Conservation (phyloP, 176 grass and related monocot species). For the Cymbopogon citratus region DNA sequence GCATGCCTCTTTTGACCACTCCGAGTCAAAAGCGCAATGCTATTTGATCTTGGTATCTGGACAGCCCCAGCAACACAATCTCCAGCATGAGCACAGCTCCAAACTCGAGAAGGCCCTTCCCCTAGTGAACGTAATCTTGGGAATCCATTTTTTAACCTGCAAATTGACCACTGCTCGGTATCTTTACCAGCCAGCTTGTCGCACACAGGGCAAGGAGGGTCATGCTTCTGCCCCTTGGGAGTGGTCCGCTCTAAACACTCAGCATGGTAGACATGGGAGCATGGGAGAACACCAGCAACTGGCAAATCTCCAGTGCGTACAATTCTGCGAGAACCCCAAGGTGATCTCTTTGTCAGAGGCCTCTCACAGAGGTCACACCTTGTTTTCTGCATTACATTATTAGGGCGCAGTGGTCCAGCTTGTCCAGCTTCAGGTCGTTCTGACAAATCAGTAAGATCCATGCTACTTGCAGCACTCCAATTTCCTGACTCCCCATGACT, state of each 20-base stretch:
- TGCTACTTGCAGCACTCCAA: conserved; percentile 53
- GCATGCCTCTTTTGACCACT: conserved; percentile 42
- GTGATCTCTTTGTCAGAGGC: conserved; percentile 60
- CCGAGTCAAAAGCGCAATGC: conserved; percentile 16
- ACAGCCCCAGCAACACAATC: conserved; percentile 43
- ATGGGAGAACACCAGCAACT: conserved; percentile 59
- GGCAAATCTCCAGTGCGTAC: conserved; percentile 67
- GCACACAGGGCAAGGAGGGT: conserved; percentile 66
- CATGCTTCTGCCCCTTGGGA: conserved; percentile 59
- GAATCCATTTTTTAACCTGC: conserved; percentile 60
- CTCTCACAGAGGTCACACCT: conserved; percentile 61
- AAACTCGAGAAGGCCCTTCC: conserved; percentile 64
- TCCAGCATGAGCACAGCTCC: conserved; percentile 57
- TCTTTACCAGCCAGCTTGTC: conserved; percentile 48
- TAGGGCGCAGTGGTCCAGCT: background rate
- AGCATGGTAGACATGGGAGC: conserved; percentile 75
- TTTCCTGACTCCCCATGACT: conserved; percentile 33
- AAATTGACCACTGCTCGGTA: conserved; percentile 58
- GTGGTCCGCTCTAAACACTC: conserved; percentile 70
- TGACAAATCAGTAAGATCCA: conserved; percentile 49
- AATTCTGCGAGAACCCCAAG: conserved; percentile 64
- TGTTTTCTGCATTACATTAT: conserved; percentile 27
- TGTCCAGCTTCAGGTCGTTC: conserved; percentile 36
- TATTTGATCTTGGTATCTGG: conserved; percentile 37
- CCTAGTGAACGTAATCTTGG: conserved; percentile 60